Percentiles rank a stretch among this genome's conserved stretches.
Evolutionary conservation across 148 eudicot genomes (phyloP).

Genomic region (Camellia lanceoleosa): DNA sequence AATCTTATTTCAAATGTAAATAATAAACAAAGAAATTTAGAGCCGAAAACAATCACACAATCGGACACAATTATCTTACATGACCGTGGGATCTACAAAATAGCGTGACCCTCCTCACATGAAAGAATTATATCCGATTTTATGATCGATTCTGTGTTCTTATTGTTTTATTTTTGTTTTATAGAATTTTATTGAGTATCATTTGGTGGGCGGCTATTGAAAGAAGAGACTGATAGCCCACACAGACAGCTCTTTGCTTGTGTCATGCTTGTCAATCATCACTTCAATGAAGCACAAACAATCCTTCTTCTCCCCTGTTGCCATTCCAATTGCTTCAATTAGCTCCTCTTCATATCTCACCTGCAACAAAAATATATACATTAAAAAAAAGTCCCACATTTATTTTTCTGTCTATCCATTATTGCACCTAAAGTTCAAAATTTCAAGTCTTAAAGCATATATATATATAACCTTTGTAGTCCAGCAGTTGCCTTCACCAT

Average conservation of each 20-base stretch:
- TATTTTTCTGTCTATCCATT: no score
- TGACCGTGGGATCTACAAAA: no score
- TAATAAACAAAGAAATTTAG: no score
- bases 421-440: background rate
- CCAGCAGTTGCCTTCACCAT: slow-evolving; percentile 20
- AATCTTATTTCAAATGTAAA: background rate
- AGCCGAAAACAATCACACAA: no score
- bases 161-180: no score
- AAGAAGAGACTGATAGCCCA: slow-evolving; percentile 14
- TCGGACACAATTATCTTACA: no score
- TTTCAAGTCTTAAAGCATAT: background rate
- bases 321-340: slow-evolving; percentile 12
- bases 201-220: slow-evolving; percentile 11
- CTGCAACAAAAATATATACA: background rate
- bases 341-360: slow-evolving; percentile 12
- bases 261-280: slow-evolving; percentile 16
- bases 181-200: slow-evolving; percentile 2
- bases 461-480: slow-evolving; percentile 7
- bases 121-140: no score
- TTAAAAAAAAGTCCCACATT: no score
- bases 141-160: no score
- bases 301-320: slow-evolving; percentile 20
- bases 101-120: no score
- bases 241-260: slow-evolving; percentile 17
- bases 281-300: slow-evolving; percentile 20